Conservation (phyloP, 2,329 filamentous ascomycete species). For the Fusarium sp. region DNA sequence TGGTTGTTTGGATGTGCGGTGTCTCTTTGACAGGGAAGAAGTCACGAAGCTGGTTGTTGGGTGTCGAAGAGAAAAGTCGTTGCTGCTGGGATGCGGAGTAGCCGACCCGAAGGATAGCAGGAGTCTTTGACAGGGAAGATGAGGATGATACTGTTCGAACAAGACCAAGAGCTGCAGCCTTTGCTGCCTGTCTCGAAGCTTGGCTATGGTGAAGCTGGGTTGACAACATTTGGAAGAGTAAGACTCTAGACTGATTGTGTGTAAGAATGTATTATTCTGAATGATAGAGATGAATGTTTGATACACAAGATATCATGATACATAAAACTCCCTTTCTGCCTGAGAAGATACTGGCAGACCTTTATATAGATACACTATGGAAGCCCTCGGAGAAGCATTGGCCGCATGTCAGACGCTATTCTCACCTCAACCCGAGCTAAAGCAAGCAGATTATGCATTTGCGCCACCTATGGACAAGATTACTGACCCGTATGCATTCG, state of each 20-base stretch:
- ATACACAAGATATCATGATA: constrained; percentile 9
- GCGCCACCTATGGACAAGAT: constrained; percentile 12
- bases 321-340: constrained; percentile 18
- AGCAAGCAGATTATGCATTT: constrained; percentile 3
- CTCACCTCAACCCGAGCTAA: neutral
- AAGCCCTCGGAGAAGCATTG: constrained; percentile 20
- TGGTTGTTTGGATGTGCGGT: constrained; percentile 69
- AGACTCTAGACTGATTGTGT: constrained; percentile 1
- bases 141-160: constrained; percentile 31
- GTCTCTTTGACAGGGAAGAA: constrained; percentile 73
- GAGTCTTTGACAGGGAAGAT: constrained; percentile 19
- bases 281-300: constrained; percentile 7
- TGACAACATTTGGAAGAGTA: constrained; percentile 44
- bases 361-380: constrained; percentile 40
- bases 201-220: constrained; percentile 39
- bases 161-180: constrained; percentile 39
- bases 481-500: constrained; percentile 3
- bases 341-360: constrained; percentile 21
- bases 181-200: constrained; percentile 44
- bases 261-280: neutral
- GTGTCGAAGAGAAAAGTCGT: constrained; percentile 63
- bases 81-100: constrained; percentile 30
- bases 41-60: constrained; percentile 59
- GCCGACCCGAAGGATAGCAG: constrained; percentile 26
- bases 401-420: constrained; percentile 7